phyloP scores from a whole-genome alignment of 2,329 filamentous ascomycete species.

The Cladobotryum mycophilum region DNA sequence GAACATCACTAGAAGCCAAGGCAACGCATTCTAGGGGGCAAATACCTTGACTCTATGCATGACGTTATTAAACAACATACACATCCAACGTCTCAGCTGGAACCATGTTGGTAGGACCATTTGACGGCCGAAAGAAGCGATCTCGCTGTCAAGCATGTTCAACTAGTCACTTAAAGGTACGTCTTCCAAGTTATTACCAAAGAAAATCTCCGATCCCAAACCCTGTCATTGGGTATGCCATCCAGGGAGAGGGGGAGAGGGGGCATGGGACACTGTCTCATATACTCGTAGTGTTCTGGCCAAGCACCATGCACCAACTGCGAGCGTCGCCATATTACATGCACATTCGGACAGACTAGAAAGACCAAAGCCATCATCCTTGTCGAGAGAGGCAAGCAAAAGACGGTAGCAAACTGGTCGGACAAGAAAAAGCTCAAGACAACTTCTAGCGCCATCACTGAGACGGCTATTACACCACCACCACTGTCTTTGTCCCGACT shows the following conservation, averaged over 20 bases:
- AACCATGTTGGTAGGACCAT: conserved; percentile 26
- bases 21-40: too few species aligned
- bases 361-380: conserved; percentile 12
- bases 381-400: conserved; percentile 16
- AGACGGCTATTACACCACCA: background rate
- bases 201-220: too few species aligned
- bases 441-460: background rate
- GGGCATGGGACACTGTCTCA: too few species aligned
- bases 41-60: too few species aligned
- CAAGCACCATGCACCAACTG: conserved; percentile 25
- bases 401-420: conserved; percentile 1
- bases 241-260: too few species aligned
- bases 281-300: conserved; percentile 26
- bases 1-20: too few species aligned
- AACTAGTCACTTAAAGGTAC: conserved; percentile 28
- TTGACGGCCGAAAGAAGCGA: conserved; percentile 26
- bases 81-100: too few species aligned
- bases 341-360: conserved; percentile 15
- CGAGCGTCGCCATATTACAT: conserved; percentile 17
- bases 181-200: background rate
- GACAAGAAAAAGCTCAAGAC: background rate
- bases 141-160: conserved; percentile 26
- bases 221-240: too few species aligned
- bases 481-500: background rate
- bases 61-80: too few species aligned